Percentiles rank a stretch among this genome's conserved stretches.
phyloP scores from a whole-genome alignment of 805 yeast species.

The Ogataea naganishii region DNA sequence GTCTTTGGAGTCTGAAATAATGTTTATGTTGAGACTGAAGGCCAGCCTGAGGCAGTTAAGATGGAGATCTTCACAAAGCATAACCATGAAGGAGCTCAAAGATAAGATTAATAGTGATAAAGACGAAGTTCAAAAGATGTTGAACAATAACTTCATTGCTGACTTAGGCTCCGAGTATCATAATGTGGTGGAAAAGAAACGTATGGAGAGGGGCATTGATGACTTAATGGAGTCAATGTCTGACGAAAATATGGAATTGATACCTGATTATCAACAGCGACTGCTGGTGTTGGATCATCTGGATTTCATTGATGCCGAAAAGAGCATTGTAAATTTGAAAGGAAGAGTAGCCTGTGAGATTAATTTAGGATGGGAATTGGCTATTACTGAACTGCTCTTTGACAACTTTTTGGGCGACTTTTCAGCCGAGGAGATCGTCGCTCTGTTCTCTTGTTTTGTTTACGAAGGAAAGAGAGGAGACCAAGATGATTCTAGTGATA shows the following conservation, averaged over 20 bases:
- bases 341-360: slow-evolving; percentile 93
- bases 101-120: slow-evolving; percentile 27
- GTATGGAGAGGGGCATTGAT: slow-evolving; percentile 41
- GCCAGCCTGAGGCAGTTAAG: slow-evolving; percentile 34
- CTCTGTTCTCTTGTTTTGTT: slow-evolving; percentile 82
- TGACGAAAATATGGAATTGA: slow-evolving; percentile 78
- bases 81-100: slow-evolving; percentile 27
- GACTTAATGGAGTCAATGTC: slow-evolving; percentile 56
- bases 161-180: slow-evolving; percentile 12
- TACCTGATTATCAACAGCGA: slow-evolving; percentile 93
- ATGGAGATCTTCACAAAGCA: slow-evolving; percentile 27
- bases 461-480: slow-evolving; percentile 74
- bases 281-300: slow-evolving; percentile 66
- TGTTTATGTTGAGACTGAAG: slow-evolving; percentile 27
- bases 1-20: slow-evolving; percentile 28
- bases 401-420: slow-evolving; percentile 90
- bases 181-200: slow-evolving; percentile 33
- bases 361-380: slow-evolving; percentile 85
- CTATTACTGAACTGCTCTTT: slow-evolving; percentile 78
- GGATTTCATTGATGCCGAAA: slow-evolving; percentile 66
- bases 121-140: slow-evolving; percentile 18
- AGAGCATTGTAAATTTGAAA: slow-evolving; percentile 68
- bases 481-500: slow-evolving; percentile 46
- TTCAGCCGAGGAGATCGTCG: slow-evolving; percentile 96
- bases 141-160: slow-evolving; percentile 8